phyloP scores from a whole-genome alignment of 1,284 basidiomycete genomes.

The Apiotrichum akiyoshidainum region DNA sequence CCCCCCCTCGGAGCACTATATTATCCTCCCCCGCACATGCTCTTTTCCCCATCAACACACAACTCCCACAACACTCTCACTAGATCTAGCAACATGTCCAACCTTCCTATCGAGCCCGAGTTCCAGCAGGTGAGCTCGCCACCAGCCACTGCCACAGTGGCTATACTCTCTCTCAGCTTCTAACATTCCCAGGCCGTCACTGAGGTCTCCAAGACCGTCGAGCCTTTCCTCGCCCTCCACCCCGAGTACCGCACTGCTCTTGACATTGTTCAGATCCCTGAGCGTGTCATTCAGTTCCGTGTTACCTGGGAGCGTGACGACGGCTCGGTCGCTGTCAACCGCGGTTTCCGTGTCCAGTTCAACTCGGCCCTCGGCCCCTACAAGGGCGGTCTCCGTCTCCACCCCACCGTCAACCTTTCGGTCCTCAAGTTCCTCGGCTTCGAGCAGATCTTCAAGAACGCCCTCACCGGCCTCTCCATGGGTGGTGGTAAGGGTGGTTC shows the following conservation, averaged over 20 bases:
- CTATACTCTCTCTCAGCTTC: not conserved
- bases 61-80: not conserved
- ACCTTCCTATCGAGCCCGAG: constrained; percentile 56
- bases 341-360: constrained; percentile 75
- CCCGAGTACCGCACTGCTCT: constrained; percentile 70
- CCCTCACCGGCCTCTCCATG: constrained; percentile 72
- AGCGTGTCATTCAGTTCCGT: constrained; percentile 73
- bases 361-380: constrained; percentile 79
- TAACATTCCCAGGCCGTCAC: constrained; percentile 53
- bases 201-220: constrained; percentile 66
- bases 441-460: constrained; percentile 81
- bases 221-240: constrained; percentile 65
- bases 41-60: constrained; percentile 5
- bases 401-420: constrained; percentile 76
- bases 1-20: constrained; percentile 3
- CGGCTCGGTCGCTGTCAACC: constrained; percentile 66
- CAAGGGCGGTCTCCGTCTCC: constrained; percentile 77
- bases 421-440: constrained; percentile 84
- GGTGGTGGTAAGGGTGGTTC: constrained; percentile 69
- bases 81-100: constrained; percentile 32
- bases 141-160: not conserved
- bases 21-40: not conserved
- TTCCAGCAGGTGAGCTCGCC: constrained; percentile 55
- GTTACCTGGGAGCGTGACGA: constrained; percentile 77
- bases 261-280: constrained; percentile 66